Percentiles rank a stretch among this genome's conserved stretches.
Conservation (phyloP, 2,329 filamentous ascomycete genomes). For the Phoma sp. region DNA sequence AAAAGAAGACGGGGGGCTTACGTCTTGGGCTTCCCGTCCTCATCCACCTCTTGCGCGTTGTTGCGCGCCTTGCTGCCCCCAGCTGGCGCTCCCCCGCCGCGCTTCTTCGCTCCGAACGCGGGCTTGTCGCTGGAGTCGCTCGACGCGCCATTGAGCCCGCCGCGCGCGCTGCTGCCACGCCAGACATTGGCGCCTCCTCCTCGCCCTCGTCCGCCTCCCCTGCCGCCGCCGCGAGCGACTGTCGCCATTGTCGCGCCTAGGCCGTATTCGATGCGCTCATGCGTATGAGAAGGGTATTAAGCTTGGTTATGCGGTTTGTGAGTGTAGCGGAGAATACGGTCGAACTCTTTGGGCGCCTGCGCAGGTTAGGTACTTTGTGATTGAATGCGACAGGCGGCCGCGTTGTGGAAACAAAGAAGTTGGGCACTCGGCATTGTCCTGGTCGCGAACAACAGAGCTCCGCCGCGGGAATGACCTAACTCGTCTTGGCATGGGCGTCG, state of each 20-base stretch:
- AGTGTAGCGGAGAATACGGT: background rate
- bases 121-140: conserved; percentile 9
- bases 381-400: conserved; percentile 28
- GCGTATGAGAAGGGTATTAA: conserved; percentile 7
- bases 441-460: conserved; percentile 20
- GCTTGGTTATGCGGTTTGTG: background rate
- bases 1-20: conserved; percentile 14
- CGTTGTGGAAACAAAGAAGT: conserved; percentile 27
- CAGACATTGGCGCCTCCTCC: conserved; percentile 18
- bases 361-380: conserved; percentile 24
- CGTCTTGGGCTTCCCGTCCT: conserved; percentile 6
- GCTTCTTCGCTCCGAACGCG: conserved; percentile 11
- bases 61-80: conserved; percentile 3
- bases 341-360: conserved; percentile 1
- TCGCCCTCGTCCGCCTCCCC: conserved; percentile 28
- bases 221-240: conserved; percentile 30
- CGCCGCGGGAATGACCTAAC: conserved; percentile 7
- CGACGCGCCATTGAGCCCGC: conserved; percentile 20
- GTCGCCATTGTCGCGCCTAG: conserved; percentile 37
- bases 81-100: conserved; percentile 10
- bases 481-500: conserved; percentile 3
- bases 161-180: conserved; percentile 20
- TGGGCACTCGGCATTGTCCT: background rate
- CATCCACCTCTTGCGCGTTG: conserved; percentile 8
- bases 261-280: conserved; percentile 16